A percentile compares a stretch with the other conserved stretches of the same genome.
Conservation (phyloP, 2,329 filamentous ascomycete genomes). For the Stromatinia cepivora region DNA sequence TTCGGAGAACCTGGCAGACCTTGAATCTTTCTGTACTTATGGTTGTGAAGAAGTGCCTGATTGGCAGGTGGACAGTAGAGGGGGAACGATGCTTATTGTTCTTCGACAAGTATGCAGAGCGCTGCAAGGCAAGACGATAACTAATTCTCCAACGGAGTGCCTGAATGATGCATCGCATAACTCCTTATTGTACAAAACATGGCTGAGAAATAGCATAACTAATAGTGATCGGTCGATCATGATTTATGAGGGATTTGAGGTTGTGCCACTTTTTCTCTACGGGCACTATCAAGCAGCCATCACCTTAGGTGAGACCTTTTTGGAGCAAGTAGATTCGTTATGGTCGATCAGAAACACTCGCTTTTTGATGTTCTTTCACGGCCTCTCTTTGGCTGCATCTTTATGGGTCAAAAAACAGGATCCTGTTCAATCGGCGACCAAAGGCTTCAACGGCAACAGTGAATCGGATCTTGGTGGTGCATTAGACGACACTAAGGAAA, state of each 20-base stretch:
- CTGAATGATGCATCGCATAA: constrained; percentile 70
- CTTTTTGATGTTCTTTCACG: constrained; percentile 60
- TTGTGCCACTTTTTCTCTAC: constrained; percentile 62
- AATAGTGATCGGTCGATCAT: constrained; percentile 63
- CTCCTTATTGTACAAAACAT: constrained; percentile 58
- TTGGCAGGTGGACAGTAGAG: constrained; percentile 70
- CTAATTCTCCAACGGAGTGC: constrained; percentile 49
- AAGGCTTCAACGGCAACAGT: constrained; percentile 43
- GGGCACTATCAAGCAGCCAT: constrained; percentile 62
- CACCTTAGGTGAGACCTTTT: constrained; percentile 54
- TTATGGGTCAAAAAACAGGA: constrained; percentile 43
- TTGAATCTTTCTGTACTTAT: constrained; percentile 70
- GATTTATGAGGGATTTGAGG: constrained; percentile 67
- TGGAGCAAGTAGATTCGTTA: constrained; percentile 50
- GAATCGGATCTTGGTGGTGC: constrained; percentile 48
- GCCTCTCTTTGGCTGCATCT: constrained; percentile 55
- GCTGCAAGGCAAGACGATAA: constrained; percentile 70
- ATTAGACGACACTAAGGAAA: constrained; percentile 50
- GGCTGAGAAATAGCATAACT: constrained; percentile 52
- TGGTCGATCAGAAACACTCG: constrained; percentile 62
- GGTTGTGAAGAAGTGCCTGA: constrained; percentile 72
- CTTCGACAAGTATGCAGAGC: constrained; percentile 67
- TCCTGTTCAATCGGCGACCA: constrained; percentile 30
- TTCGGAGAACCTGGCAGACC: constrained; percentile 66
- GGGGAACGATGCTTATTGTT: constrained; percentile 67